Conservation (phyloP, 2,329 filamentous ascomycete species). For the Pseudocercospora pini-densiflorae region DNA sequence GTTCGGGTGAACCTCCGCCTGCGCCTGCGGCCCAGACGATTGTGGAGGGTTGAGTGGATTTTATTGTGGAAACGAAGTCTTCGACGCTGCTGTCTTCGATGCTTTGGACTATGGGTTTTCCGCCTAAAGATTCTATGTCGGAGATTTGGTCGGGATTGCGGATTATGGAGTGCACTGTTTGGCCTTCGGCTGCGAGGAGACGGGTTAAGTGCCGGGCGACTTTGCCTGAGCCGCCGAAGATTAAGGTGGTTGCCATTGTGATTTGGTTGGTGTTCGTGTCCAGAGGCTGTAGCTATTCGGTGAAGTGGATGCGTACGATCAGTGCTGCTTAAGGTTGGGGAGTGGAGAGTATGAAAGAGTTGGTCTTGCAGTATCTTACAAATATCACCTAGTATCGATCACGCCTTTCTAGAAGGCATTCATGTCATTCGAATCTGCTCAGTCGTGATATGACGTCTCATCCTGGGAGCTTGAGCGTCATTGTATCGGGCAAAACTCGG, state of each 20-base stretch:
- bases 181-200: constrained; percentile 33
- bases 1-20: constrained; percentile 50
- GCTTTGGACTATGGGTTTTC: constrained; percentile 49
- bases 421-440: not conserved
- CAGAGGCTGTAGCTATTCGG: not conserved
- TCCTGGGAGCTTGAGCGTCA: constrained; percentile 1
- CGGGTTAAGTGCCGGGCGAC: constrained; percentile 42
- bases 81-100: constrained; percentile 46
- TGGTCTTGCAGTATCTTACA: not conserved
- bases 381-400: not conserved
- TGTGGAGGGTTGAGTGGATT: constrained; percentile 39
- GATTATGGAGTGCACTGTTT: constrained; percentile 42
- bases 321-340: not conserved
- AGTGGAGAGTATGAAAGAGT: not conserved
- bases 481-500: not conserved
- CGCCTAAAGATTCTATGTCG: constrained; percentile 47
- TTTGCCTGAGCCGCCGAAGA: constrained; percentile 45
- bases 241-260: constrained; percentile 34
- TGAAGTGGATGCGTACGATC: not conserved
- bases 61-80: constrained; percentile 46
- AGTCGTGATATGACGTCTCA: not conserved
- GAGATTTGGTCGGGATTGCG: constrained; percentile 36
- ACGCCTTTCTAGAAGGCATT: not conserved
- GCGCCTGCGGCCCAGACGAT: constrained; percentile 41
- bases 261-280: not conserved